Conservation (phyloP, 129 eudicot genomes). For the Flaveria trinervia region DNA sequence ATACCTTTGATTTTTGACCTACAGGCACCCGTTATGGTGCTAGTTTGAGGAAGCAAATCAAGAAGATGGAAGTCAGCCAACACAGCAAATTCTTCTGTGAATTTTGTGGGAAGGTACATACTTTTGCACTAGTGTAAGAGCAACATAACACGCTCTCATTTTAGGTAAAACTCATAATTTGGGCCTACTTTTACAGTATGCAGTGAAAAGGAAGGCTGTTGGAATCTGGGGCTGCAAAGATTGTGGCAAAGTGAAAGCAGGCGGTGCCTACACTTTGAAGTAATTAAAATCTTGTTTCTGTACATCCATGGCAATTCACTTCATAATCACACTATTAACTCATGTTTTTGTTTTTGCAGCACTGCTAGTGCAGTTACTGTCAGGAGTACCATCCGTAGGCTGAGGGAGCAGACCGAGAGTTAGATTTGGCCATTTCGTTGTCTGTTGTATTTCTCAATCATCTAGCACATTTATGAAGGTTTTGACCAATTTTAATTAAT, state of each 20-base stretch:
- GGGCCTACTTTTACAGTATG: conserved; percentile 47
- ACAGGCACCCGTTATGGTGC: conserved; percentile 96
- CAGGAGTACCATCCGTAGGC: conserved; percentile 74
- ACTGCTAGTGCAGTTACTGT: conserved; percentile 85
- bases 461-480: conserved; percentile 2
- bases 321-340: neutral
- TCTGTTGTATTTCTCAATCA: conserved; percentile 6
- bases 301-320: neutral
- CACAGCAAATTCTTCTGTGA: conserved; percentile 90
- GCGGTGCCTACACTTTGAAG: conserved; percentile 93
- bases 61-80: conserved; percentile 91
- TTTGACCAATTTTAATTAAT: conserved; percentile 20
- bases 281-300: conserved; percentile 21
- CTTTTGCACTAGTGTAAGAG: neutral
- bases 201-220: conserved; percentile 88
- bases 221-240: conserved; percentile 99
- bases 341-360: conserved; percentile 37
- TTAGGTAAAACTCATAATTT: neutral
- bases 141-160: neutral
- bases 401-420: conserved; percentile 71
- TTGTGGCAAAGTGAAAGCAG: conserved; percentile 93
- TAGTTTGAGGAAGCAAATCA: conserved; percentile 91
- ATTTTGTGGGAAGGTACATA: conserved; percentile 78
- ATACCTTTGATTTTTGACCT: conserved; percentile 9
- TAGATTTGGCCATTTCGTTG: conserved; percentile 31